These are phyloP conservation scores for Blastobotrys chiropterorum DNA, from an alignment of 805 yeast species.

Conservation along the genomic window DNA sequence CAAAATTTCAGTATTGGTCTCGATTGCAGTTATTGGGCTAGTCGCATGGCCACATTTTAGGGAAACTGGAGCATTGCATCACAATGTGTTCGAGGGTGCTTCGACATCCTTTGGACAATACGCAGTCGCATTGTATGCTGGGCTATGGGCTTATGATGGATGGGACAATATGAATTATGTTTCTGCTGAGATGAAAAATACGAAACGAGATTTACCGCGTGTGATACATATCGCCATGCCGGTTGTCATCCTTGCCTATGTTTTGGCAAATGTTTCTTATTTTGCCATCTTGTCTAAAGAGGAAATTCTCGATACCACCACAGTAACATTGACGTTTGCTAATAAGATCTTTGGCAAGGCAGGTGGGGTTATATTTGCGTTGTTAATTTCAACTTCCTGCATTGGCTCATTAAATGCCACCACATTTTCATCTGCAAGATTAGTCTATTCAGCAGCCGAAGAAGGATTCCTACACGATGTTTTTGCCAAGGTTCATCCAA, in stretches of 20 bases:
- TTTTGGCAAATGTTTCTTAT: constrained; percentile 33
- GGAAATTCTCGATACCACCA: constrained; percentile 32
- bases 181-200: constrained; percentile 36
- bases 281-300: constrained; percentile 72
- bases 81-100: constrained; percentile 26
- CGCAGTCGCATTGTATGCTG: constrained; percentile 36
- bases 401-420: constrained; percentile 38
- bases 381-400: constrained; percentile 34
- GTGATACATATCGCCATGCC: constrained; percentile 38
- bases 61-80: constrained; percentile 20
- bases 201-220: constrained; percentile 32
- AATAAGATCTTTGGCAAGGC: constrained; percentile 24
- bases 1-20: constrained; percentile 28
- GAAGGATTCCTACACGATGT: constrained; percentile 30
- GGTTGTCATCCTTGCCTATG: constrained; percentile 31
- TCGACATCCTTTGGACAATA: constrained; percentile 25
- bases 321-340: constrained; percentile 34
- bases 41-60: constrained; percentile 17
- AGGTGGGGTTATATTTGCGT: constrained; percentile 29
- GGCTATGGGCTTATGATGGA: constrained; percentile 41
- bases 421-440: constrained; percentile 31
- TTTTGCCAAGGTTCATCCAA: constrained; percentile 22
- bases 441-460: constrained; percentile 33
- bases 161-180: constrained; percentile 41
- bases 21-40: constrained; percentile 29